These are phyloP conservation scores for Geotrichum phurueaensis DNA, from an alignment of 1,139 yeast species.

Conservation along the genomic window DNA sequence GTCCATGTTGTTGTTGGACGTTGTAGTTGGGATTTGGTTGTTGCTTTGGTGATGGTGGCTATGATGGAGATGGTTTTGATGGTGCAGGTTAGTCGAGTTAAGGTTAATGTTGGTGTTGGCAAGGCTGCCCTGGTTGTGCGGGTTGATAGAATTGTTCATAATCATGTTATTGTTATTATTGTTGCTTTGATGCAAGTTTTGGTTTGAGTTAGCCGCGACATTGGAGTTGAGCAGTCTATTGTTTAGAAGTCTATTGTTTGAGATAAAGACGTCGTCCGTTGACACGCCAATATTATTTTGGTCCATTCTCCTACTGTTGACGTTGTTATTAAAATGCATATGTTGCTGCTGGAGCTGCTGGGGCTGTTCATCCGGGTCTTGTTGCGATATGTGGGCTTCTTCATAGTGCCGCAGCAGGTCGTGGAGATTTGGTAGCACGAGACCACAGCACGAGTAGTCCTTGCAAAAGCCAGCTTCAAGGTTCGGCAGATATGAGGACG, in stretches of 20 bases:
- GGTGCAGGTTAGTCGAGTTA: neutral
- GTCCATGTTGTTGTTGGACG: constrained; percentile 25
- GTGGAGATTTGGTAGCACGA: constrained; percentile 82
- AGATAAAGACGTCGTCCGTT: constrained; percentile 81
- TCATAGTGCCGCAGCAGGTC: constrained; percentile 91
- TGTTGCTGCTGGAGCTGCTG: neutral
- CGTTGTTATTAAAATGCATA: neutral
- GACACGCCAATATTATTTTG: constrained; percentile 41
- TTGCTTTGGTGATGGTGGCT: constrained; percentile 25
- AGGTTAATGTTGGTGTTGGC: neutral
- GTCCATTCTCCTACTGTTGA: neutral
- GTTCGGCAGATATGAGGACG: constrained; percentile 79
- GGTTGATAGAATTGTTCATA: neutral
- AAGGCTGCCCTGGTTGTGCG: neutral
- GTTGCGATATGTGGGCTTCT: constrained; percentile 84
- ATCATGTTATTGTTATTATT: neutral
- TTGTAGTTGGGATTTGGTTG: constrained; percentile 21
- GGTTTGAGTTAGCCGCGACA: neutral
- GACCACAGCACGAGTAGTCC: constrained; percentile 95
- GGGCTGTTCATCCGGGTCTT: constrained; percentile 15
- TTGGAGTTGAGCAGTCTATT: constrained; percentile 7
- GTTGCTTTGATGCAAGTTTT: neutral
- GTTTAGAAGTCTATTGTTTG: constrained; percentile 31
- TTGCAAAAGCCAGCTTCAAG: constrained; percentile 93
- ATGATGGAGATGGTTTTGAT: neutral